phyloP scores from a whole-genome alignment of 1,139 yeast genomes.

The Saccharomycopsis hybrid region DNA sequence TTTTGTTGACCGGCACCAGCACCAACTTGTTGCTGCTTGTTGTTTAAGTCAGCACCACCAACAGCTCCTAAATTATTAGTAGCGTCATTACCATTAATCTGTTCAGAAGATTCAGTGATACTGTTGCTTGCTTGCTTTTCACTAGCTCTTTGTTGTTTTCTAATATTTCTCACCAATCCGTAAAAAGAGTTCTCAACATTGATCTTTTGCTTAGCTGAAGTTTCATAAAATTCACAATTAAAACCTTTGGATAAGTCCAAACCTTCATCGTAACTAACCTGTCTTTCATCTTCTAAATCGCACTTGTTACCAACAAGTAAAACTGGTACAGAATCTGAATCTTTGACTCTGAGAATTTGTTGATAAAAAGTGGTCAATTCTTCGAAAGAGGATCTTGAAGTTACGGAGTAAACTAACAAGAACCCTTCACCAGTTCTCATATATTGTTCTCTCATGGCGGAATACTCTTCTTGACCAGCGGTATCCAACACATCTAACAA shows the following conservation, averaged over 20 bases:
- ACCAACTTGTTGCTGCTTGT: background rate
- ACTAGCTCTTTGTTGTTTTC: conserved; percentile 32
- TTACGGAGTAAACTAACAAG: conserved; percentile 75
- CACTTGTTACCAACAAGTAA: conserved; percentile 73
- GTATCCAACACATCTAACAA: conserved; percentile 87
- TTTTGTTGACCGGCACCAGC: background rate
- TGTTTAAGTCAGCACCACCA: background rate
- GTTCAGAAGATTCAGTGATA: background rate
- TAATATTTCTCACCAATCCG: conserved; percentile 61
- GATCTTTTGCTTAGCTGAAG: conserved; percentile 88
- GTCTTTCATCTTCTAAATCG: conserved; percentile 77
- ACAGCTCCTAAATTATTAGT: background rate
- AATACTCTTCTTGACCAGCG: conserved; percentile 97
- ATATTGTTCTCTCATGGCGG: conserved; percentile 91
- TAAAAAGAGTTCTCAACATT: conserved; percentile 92
- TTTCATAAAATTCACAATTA: conserved; percentile 80
- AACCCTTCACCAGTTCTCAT: conserved; percentile 95
- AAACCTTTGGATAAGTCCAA: conserved; percentile 65
- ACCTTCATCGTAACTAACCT: conserved; percentile 78
- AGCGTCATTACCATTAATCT: background rate
- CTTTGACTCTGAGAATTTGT: conserved; percentile 83
- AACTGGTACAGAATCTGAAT: conserved; percentile 64
- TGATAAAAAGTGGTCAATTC: conserved; percentile 75
- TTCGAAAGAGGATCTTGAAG: conserved; percentile 71
- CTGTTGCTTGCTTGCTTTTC: conserved; percentile 12